Base-by-base conservation (phyloP, 164 flowering plant genomes). In the Vitis cinerea region DNA sequence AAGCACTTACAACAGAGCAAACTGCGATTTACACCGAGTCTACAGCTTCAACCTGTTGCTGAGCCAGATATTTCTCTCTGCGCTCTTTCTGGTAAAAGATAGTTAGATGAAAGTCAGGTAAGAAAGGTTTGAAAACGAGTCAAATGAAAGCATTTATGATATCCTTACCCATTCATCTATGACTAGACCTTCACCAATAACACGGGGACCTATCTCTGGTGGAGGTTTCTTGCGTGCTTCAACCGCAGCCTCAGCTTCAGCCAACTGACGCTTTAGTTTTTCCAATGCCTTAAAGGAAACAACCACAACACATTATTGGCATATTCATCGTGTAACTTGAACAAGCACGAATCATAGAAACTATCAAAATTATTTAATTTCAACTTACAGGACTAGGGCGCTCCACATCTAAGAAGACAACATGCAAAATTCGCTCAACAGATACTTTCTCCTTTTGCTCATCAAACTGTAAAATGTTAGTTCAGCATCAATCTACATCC, bases 101-200 rank as follows among this genome's bases (percentile, higher is more conserved):
- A 37, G 10, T 10, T 11, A 29, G 50, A 59, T 12, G 57, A 63
- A 23, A 23, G 27, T 23, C 27, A 23, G 27, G 2, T 8, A 53
- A 57, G 19, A 61, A 27, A 14, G 4, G n/a, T 37, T 10, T 61
- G 17, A 64, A 60, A 3, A 53, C 19, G 16, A 63, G 10, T 60
- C 44, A 62, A 12, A 14, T 8, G 3, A 64, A 11, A 27, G 3
- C 13, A 6, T 13, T n/a, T 12, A 50, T 29, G 68, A 16, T 16
- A 47, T 14, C 63, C 79, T 37, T 78, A 88, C 93, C 93, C 90
- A 88, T 80, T 88, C 93, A 78, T 92, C 98, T 44, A 94, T 94
- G 16, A 94, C 97, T 69, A 91, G 93, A 61, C 96, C 98, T 82
- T 94, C 98, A n/a, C 97, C 99, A 63, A 87, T 86, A 68, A 86